phyloP scores from a whole-genome alignment of 352 stramenopile species.

The Phytopythium chamaehyphon region DNA sequence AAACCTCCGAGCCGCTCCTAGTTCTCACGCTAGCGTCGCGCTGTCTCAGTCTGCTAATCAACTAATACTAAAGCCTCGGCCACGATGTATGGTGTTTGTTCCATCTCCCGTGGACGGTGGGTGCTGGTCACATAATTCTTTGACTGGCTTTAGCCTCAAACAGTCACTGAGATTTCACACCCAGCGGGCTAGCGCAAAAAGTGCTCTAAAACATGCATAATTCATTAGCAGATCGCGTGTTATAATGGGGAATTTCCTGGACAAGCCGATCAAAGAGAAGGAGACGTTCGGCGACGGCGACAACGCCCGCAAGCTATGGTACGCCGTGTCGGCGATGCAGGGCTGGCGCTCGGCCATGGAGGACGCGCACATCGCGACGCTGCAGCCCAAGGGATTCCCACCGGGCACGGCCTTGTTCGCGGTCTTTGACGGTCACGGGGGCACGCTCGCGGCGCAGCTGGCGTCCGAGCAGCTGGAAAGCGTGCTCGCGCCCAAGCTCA shows the following conservation, averaged over 20 bases:
- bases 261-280: slow-evolving; percentile 73
- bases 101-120: too few relatives aligned
- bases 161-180: too few relatives aligned
- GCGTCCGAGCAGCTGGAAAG: slow-evolving; percentile 31
- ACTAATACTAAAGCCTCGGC: too few relatives aligned
- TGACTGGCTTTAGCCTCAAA: too few relatives aligned
- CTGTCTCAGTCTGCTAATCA: too few relatives aligned
- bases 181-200: too few relatives aligned
- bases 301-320: slow-evolving; percentile 41
- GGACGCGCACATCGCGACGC: slow-evolving; percentile 62
- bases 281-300: slow-evolving; percentile 44
- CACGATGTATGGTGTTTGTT: too few relatives aligned
- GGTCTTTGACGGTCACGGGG: slow-evolving; percentile 79
- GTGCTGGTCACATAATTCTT: too few relatives aligned
- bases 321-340: slow-evolving; percentile 72
- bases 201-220: too few relatives aligned
- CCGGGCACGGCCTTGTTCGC: slow-evolving; percentile 62
- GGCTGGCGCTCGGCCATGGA: slow-evolving; percentile 83
- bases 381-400: slow-evolving; percentile 40
- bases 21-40: neutral
- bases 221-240: too few relatives aligned
- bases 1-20: neutral
- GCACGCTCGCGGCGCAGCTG: slow-evolving; percentile 49
- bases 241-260: slow-evolving; percentile 87
- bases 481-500: slow-evolving; percentile 30